Evolutionary conservation across 495 filamentous ascomycete genomes (phyloP).

Genomic region (Aspergillus wentii): DNA sequence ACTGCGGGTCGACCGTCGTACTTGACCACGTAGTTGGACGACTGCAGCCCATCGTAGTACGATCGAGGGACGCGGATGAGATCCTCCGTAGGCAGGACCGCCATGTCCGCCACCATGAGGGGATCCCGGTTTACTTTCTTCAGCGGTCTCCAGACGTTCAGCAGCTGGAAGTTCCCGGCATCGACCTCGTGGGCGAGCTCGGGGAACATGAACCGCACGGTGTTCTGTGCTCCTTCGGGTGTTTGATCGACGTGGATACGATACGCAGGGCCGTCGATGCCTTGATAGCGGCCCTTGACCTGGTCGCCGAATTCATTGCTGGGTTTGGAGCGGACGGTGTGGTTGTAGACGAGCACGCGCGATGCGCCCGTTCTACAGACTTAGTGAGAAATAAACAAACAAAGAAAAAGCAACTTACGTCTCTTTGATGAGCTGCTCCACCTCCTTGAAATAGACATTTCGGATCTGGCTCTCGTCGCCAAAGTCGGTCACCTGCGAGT

Average conservation of each 20-base stretch:
- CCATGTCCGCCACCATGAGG: conserved; percentile 54
- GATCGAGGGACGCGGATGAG: conserved; percentile 43
- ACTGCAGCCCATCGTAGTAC: no score
- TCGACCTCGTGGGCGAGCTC: conserved; percentile 58
- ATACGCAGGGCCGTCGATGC: conserved; percentile 62
- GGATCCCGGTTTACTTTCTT: conserved; percentile 58
- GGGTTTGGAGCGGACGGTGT: conserved; percentile 61
- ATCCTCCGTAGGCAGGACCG: conserved; percentile 39
- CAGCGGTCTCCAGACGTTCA: conserved; percentile 78
- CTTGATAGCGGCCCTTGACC: conserved; percentile 36
- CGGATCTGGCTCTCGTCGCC: conserved; percentile 66
- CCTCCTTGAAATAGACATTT: conserved; percentile 59
- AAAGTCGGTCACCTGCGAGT: conserved; percentile 44
- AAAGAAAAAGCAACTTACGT: conserved; percentile 28
- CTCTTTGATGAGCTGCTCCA: conserved; percentile 60
- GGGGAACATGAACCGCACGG: conserved; percentile 57
- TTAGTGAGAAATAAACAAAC: not conserved
- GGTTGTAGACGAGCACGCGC: conserved; percentile 67
- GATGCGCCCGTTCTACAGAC: conserved; percentile 44
- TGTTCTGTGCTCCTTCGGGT: conserved; percentile 50
- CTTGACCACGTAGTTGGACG: no score
- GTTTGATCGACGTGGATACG: conserved; percentile 72
- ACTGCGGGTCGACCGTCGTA: no score
- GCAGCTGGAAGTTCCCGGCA: conserved; percentile 65
- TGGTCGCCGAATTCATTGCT: conserved; percentile 17